phyloP scores from a whole-genome alignment of 495 filamentous ascomycete species.

The Penicillium chermesinum region DNA sequence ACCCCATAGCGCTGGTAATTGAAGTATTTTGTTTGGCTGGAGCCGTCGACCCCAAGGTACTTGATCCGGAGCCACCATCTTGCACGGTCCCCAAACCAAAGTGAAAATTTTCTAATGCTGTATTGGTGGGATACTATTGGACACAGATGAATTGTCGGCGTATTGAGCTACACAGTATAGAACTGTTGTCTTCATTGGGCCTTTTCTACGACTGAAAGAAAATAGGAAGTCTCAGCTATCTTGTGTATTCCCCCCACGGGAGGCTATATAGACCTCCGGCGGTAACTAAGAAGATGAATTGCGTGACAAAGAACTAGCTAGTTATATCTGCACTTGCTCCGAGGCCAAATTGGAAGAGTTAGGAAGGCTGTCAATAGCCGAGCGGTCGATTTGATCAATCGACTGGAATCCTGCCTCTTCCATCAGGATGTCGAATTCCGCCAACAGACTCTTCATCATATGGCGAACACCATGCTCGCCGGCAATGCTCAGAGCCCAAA shows the following conservation, averaged over 20 bases:
- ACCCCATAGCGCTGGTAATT: constrained; percentile 19
- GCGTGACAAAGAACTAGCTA: too few relatives aligned
- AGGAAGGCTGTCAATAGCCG: constrained; percentile 11
- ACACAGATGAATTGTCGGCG: not conserved
- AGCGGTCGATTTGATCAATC: constrained; percentile 11
- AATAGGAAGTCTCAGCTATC: not conserved
- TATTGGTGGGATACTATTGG: constrained; percentile 6
- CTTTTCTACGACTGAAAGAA: too few relatives aligned
- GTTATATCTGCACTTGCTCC: not conserved
- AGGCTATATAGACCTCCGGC: too few relatives aligned
- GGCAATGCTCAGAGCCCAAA: constrained; percentile 56
- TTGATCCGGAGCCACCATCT: constrained; percentile 11
- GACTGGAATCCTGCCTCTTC: constrained; percentile 52
- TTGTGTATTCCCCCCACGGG: not conserved
- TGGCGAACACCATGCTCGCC: constrained; percentile 59
- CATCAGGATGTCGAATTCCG: constrained; percentile 64
- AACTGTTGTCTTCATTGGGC: not conserved
- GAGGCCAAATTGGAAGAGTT: constrained; percentile 3
- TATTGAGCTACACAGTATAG: not conserved
- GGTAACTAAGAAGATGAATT: too few relatives aligned
- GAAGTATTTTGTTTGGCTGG: constrained; percentile 13
- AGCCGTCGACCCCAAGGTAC: constrained; percentile 22
- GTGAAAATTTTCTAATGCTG: constrained; percentile 2
- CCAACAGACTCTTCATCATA: constrained; percentile 59
- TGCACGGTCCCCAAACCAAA: constrained; percentile 25